Conservation (phyloP, 306 rosid species). For the Rosa chinensis region DNA sequence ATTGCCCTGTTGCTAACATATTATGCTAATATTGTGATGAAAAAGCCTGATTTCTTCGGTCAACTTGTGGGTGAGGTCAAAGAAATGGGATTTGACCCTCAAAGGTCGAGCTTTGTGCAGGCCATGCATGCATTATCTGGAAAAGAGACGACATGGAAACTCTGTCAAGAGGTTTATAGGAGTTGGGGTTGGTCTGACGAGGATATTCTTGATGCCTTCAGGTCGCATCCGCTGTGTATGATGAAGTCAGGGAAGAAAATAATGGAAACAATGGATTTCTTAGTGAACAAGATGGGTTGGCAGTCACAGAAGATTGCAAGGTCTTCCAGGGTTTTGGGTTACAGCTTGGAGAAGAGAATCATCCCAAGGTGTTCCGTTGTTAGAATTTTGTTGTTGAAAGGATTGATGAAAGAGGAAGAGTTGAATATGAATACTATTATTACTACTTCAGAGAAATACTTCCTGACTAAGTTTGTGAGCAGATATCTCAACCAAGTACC, state of each 20-base stretch:
- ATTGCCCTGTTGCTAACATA: not conserved
- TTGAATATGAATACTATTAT: constrained; percentile 2
- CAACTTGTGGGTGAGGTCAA: constrained; percentile 8
- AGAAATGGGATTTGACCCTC: constrained; percentile 21
- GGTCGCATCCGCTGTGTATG: constrained; percentile 25
- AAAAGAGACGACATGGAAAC: no score
- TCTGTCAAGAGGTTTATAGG: not conserved
- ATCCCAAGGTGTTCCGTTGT: constrained; percentile 30
- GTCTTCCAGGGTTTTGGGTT: not conserved
- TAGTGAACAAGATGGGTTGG: constrained; percentile 28
- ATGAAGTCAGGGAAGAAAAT: constrained; percentile 20
- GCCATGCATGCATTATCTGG: no score
- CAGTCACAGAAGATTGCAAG: not conserved
- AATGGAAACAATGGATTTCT: constrained; percentile 18
- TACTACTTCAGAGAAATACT: not conserved
- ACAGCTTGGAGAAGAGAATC: constrained; percentile 35
- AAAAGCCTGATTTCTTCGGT: constrained; percentile 7
- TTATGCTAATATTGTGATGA: not conserved
- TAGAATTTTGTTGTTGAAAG: constrained; percentile 24
- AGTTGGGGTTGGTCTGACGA: constrained; percentile 36
- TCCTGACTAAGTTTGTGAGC: constrained; percentile 27
- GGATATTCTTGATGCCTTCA: constrained; percentile 21
- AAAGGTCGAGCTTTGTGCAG: no score
- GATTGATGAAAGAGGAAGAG: constrained; percentile 16
- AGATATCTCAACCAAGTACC: constrained; percentile 23